Base-by-base conservation (phyloP, 768 basidiomycete species). In the Lactarius indigo region DNA sequence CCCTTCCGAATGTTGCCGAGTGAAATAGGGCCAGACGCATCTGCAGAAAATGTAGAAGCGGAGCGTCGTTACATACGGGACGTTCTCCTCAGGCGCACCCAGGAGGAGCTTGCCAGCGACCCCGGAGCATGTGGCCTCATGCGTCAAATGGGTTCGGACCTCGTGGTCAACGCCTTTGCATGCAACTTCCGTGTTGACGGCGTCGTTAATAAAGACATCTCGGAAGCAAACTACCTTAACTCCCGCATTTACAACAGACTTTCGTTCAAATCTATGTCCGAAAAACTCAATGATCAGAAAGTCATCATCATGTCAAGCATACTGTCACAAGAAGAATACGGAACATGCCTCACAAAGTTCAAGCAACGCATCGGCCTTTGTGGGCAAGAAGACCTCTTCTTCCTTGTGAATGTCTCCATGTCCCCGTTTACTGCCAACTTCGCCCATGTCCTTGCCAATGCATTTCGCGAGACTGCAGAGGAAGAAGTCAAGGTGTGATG, bases 151-250 rank as follows among this genome's bases (percentile, higher is more conserved):
- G 68, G 69, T 5, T 66, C 70, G 12, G 82, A 83, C 67, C 76
- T 83, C 64, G 75, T 73, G 61, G 80, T 83, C 74, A 81, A 82
- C 63, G 74, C 77, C 1, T 83, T 83, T 63, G 75, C 77, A 3
- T 77, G 76, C 73, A 82, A 83, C 73, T 81, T 82, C 74, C 73
- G 75, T 31, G 64, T 76, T 56, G 71, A 75, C 59, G 79, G 74
- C 37, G 63, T 57, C 37, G 42, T 73, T 55, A 82, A 79, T 73
- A 66, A 70, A 23, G 78, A 79, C 69, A 71, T 82, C 62, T 74
- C 68, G 31, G 79, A 80, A 63, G 80, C 82, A 9, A 83, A 81
- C 63, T 71, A 73, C 57, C 73, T 83, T 13, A 81, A 81, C 64
- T 69, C 68, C 8, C 72, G 75, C n/a, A 76, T 83, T 57, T 80